These are phyloP conservation scores for Coelastrella sp. DNA, from an alignment of 139 green algal genomes.

Conservation along the genomic window DNA sequence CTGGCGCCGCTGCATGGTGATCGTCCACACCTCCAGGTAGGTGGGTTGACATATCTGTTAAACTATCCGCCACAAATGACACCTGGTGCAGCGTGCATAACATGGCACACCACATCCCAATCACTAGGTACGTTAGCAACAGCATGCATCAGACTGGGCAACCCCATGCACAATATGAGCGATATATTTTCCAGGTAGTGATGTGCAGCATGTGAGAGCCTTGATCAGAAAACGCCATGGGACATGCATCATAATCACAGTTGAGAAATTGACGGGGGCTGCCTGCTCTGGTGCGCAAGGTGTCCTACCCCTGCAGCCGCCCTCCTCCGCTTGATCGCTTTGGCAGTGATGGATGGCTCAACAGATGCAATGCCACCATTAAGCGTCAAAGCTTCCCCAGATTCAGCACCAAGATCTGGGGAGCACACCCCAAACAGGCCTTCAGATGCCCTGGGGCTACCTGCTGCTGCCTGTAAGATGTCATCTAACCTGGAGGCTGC, in stretches of 20 bases:
- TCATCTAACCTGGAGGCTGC: too few relatives aligned
- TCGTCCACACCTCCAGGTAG: conserved; percentile 32
- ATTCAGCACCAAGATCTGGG: background rate
- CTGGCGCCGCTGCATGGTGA: too few relatives aligned
- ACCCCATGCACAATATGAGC: too few relatives aligned
- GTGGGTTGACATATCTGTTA: background rate
- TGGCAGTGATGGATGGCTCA: conserved; percentile 40
- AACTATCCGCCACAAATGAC: background rate
- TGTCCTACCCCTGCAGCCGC: conserved; percentile 20
- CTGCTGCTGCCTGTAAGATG: background rate
- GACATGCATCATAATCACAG: too few relatives aligned
- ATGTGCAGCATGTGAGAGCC: too few relatives aligned
- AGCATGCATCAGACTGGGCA: too few relatives aligned
- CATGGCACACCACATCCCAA: background rate
- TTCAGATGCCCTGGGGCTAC: background rate
- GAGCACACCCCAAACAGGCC: background rate
- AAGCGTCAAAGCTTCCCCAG: background rate
- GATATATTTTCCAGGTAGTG: too few relatives aligned
- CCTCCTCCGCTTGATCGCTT: conserved; percentile 29
- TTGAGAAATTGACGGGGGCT: too few relatives aligned
- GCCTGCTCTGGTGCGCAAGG: too few relatives aligned
- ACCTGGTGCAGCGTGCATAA: too few relatives aligned
- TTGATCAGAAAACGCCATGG: too few relatives aligned
- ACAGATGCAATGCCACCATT: background rate
- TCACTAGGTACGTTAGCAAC: too few relatives aligned